These are phyloP conservation scores for Mortierella sp. DNA, from an alignment of 371 early-diverging fungal genomes.

Conservation along the genomic window DNA sequence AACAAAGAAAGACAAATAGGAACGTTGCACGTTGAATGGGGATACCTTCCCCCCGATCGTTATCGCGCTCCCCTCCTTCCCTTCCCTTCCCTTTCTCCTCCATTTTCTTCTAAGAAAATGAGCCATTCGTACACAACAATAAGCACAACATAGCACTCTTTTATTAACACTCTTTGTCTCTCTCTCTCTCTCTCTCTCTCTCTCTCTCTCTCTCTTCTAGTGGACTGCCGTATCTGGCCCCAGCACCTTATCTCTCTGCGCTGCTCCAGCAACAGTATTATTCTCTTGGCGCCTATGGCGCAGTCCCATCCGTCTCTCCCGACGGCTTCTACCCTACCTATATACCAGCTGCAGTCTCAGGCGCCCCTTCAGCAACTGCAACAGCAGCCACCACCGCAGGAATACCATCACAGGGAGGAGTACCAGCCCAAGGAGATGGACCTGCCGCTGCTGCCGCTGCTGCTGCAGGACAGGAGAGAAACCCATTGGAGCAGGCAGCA, in stretches of 20 bases:
- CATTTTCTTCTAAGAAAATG: not conserved
- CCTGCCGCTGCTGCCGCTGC: slow-evolving; percentile 11
- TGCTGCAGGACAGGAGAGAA: slow-evolving; percentile 8
- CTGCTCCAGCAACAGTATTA: slow-evolving; percentile 22
- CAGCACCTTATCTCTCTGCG: slow-evolving; percentile 25
- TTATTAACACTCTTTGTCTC: not conserved
- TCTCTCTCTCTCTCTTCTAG: slow-evolving; percentile 1
- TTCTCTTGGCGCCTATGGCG: too few species aligned
- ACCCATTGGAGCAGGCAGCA: slow-evolving; percentile 46
- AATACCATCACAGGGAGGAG: not conserved
- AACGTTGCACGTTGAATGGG: slow-evolving; percentile 1
- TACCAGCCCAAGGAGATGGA: not conserved
- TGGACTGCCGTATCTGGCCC: slow-evolving; percentile 47
- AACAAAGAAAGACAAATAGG: not conserved
- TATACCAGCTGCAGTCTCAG: too few species aligned
- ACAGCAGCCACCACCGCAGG: slow-evolving; percentile 6
- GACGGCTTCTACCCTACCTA: too few species aligned
- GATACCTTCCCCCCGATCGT: slow-evolving; percentile 51
- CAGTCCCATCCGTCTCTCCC: too few species aligned
- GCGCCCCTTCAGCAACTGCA: slow-evolving; percentile 9
- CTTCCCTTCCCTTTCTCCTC: not conserved
- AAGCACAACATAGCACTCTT: not conserved
- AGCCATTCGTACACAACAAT: not conserved
- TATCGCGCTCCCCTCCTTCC: slow-evolving; percentile 1
- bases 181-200: not conserved